Percentiles rank a stretch among this genome's conserved stretches.
Conservation (phyloP, 1,284 basidiomycete species). For the Ganoderma meredithae region DNA sequence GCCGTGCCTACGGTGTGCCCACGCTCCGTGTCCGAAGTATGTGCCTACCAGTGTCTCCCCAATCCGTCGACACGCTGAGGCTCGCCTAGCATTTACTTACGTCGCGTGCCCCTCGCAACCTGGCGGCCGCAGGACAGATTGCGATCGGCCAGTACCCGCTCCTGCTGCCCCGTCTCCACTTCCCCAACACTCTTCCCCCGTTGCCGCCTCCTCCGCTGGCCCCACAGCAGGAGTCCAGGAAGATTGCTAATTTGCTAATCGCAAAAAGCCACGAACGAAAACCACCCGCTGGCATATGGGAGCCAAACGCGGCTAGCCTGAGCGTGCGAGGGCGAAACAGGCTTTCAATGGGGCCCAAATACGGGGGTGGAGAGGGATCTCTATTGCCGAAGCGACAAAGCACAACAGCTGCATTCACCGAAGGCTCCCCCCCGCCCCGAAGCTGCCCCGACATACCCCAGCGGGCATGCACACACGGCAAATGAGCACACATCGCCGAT, state of each 20-base stretch:
- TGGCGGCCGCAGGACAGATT: not conserved
- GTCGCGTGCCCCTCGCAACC: not conserved
- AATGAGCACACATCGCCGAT: constrained; percentile 29
- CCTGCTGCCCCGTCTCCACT: not conserved
- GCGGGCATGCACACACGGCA: constrained; percentile 27
- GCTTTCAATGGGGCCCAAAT: constrained; percentile 30
- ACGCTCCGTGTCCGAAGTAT: constrained; percentile 9
- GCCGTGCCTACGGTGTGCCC: constrained; percentile 15
- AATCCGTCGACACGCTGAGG: not conserved
- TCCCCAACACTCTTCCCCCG: not conserved
- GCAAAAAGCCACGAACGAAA: not conserved
- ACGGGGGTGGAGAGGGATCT: not conserved
- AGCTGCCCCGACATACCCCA: constrained; percentile 33
- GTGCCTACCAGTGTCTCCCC: constrained; percentile 10
- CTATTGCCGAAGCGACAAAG: constrained; percentile 1
- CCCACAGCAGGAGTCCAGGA: not conserved
- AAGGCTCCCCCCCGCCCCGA: constrained; percentile 23
- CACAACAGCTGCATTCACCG: not conserved
- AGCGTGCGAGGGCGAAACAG: constrained; percentile 32
- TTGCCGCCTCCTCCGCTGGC: not conserved
- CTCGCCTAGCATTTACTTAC: too few relatives aligned
- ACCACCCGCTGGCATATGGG: constrained; percentile 13
- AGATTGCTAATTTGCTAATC: not conserved
- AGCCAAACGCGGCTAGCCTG: constrained; percentile 31
- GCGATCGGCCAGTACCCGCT: not conserved